These are phyloP conservation scores for Letharia columbiana DNA, from an alignment of 495 filamentous ascomycete species.

Conservation along the genomic window DNA sequence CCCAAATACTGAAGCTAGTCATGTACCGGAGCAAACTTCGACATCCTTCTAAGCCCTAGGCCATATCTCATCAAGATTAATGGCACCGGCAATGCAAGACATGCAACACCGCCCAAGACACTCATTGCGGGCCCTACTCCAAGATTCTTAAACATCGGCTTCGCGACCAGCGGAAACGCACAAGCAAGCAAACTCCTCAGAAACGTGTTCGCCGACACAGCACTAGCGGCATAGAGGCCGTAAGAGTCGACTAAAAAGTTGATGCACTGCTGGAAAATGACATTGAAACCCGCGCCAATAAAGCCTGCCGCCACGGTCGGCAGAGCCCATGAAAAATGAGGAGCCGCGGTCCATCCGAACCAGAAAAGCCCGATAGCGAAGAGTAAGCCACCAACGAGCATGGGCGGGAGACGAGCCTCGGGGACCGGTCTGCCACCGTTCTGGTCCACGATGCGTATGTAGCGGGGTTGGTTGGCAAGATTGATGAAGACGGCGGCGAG, in stretches of 20 bases:
- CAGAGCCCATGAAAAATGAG: slow-evolving; percentile 12
- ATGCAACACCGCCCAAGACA: slow-evolving; percentile 32
- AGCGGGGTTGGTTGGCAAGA: slow-evolving; percentile 27
- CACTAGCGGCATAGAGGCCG: slow-evolving; percentile 31
- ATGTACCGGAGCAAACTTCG: slow-evolving; percentile 19
- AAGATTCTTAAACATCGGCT: slow-evolving; percentile 31
- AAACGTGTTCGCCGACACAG: slow-evolving; percentile 33
- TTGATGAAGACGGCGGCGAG: slow-evolving; percentile 29
- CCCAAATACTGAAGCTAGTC: background rate
- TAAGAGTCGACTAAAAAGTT: slow-evolving; percentile 38
- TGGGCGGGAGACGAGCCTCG: slow-evolving; percentile 38
- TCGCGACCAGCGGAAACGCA: slow-evolving; percentile 30
- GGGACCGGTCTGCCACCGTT: slow-evolving; percentile 28
- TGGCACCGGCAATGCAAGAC: slow-evolving; percentile 29
- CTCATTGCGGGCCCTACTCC: slow-evolving; percentile 32
- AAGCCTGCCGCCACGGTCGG: slow-evolving; percentile 25
- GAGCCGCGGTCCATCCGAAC: slow-evolving; percentile 36
- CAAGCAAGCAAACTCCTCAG: slow-evolving; percentile 29
- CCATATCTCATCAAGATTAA: slow-evolving; percentile 35
- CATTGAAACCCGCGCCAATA: slow-evolving; percentile 31
- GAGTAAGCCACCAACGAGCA: slow-evolving; percentile 42
- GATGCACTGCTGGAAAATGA: slow-evolving; percentile 34
- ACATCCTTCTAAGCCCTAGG: slow-evolving; percentile 26
- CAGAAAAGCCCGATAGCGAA: slow-evolving; percentile 41
- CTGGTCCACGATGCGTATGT: slow-evolving; percentile 13